Base-by-base conservation (phyloP, 2,329 filamentous ascomycete species). In the Tolypocladium endophyticum region DNA sequence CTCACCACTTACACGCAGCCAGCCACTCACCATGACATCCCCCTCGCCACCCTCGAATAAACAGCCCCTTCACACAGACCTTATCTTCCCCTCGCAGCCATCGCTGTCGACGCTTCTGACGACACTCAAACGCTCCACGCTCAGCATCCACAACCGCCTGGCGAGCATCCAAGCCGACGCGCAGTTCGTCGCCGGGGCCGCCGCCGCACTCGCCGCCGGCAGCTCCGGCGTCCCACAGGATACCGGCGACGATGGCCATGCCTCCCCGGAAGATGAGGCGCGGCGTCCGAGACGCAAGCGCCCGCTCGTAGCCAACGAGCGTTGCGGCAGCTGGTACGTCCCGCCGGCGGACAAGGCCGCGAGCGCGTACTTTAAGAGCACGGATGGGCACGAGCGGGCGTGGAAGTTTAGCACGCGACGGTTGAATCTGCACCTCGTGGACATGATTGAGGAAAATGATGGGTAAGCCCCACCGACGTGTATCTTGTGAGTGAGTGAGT, bases 251-350 rank as follows among this genome's bases (percentile, higher is more conserved):
- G 8, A 11, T 38, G 36, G 12, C 36, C 2, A 4, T 33, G 30
- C 12, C 36, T 38, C 4, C 12, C 1, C 4, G 39, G 39, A 3
- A 41, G 39, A 41, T 41, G 36, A n/a, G 16, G 41, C 57, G 6
- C 12, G 25, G 6, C 12, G 30, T 61, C 28, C 25, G 12, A 7
- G 47, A 28, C 47, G 28, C 45, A 33, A 68, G 3, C 77, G 93
- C 1, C 91, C 92, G 0, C 77, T 97, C 1, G 79, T 97, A 18
- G 92, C 93, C 36, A 99, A 99, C 70, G 92, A 97, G 77, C 84
- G 94, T 61, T 97, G 94, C 72, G 94, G 94, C 0, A 93, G 90
- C 73, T 99, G 94, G 94, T 97, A 97, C 72, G 88, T 97, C 33
- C 75, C 79, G 39, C 87, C 87, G 0, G 72, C 72, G 9, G 68